Percentiles rank a stretch among this genome's conserved stretches.
Evolutionary conservation across 2,329 filamentous ascomycete genomes (phyloP).

Genomic region (Dryadomyces sulphureus): DNA sequence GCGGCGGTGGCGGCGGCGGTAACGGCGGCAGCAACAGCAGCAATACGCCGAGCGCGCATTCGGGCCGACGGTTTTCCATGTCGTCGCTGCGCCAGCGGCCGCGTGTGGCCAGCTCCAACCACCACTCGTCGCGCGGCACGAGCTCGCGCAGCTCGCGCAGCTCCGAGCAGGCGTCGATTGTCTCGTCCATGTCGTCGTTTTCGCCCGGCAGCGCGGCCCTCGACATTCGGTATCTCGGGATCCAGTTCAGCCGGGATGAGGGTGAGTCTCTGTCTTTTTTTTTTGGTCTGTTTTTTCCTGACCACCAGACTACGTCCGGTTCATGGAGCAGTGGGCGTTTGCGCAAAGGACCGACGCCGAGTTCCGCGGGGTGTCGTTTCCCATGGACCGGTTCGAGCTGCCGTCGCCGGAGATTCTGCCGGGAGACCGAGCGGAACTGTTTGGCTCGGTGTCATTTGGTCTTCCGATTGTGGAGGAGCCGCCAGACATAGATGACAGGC

Average conservation of each 20-base stretch:
- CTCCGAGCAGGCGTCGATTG: constrained; percentile 6
- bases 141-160: constrained; percentile 5
- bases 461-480: constrained; percentile 19
- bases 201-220: constrained; percentile 13
- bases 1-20: neutral
- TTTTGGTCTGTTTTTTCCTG: neutral
- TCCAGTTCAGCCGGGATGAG: constrained; percentile 32
- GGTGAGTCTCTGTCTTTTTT: constrained; percentile 18
- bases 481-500: constrained; percentile 8
- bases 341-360: constrained; percentile 31
- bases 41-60: neutral
- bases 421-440: constrained; percentile 12
- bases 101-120: constrained; percentile 10
- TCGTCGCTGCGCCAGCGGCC: constrained; percentile 25
- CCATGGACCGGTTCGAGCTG: constrained; percentile 29
- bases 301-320: constrained; percentile 28
- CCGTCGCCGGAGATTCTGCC: constrained; percentile 30
- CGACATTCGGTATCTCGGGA: constrained; percentile 32
- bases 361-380: constrained; percentile 29
- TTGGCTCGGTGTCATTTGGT: constrained; percentile 6
- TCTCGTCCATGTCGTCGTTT: constrained; percentile 7
- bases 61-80: constrained; percentile 25
- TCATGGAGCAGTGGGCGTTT: constrained; percentile 29
- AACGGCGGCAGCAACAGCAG: neutral
- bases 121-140: constrained; percentile 9